Evolutionary conservation across 352 stramenopile species (phyloP), one percentile per base, ranked within the genome.

Genomic region (Globisporangium paddicum): DNA sequence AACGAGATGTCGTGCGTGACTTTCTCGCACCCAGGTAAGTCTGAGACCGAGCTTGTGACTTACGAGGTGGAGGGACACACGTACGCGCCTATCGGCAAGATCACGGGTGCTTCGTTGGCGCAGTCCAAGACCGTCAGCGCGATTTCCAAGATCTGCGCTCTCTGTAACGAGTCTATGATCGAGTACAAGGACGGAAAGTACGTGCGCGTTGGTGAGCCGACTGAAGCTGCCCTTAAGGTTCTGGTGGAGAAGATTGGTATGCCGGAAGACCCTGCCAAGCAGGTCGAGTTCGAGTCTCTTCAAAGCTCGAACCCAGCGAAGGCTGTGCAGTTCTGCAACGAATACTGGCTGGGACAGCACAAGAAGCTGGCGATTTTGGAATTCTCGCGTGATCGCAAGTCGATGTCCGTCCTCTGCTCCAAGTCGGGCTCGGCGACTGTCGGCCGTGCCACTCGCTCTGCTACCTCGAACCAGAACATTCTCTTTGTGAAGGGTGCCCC

Each of bases 401-500:
- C 87, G 34, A 99, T 99, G 96, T 98, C 90, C 53, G 94, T 99
- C 45, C 69, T 99, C 11, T 96, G 79, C 69, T 54, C 82, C 11
- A 90, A 87, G 75, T 53, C 66, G 28, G 62, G 55, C 13, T 50
- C 62, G 14, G 55, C 64, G 5, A 35, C 66, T 3, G 45, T 41
- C 16, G 65, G 72, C 32, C 80, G 78, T 28, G 62, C 82, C 18
- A 91, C 80, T 14, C 82, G 84, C 44, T 91, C 85, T 53, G 69
- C 77, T 7, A 66, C 75, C 0, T 72, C 79, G 10, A 78, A 80
- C 56, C 79, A 87, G 59, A 99, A 99, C 72, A 68, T 98, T 47
- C 74, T 99, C 18, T 91, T 99, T 38, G 96, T 99, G 14, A 99
- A 99, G 82, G 98, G 98, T 50, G 97, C 97, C 16, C 96, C 97